A percentile compares a stretch with the other conserved stretches of the same genome.
These are phyloP conservation scores for Petasospora rhodanensis DNA, from an alignment of 1,139 yeast genomes.

Conservation along the genomic window DNA sequence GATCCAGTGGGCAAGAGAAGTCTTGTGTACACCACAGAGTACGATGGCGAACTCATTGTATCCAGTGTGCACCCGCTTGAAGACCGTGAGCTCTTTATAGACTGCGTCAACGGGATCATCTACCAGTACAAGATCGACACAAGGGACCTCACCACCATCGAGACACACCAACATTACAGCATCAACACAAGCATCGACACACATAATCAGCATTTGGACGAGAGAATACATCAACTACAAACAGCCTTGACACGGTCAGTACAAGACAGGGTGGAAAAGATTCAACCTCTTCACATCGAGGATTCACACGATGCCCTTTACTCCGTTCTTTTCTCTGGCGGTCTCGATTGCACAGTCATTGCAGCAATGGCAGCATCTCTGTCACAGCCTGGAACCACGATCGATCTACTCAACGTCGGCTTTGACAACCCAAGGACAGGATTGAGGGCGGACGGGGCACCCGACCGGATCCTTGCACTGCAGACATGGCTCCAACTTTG, in stretches of 20 bases:
- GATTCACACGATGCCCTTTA: conserved; percentile 28
- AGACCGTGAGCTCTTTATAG: conserved; percentile 32
- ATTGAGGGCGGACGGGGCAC: conserved; percentile 57
- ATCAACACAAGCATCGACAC: conserved; percentile 21
- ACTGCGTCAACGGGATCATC: conserved; percentile 49
- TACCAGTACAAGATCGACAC: conserved; percentile 36
- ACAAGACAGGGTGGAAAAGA: conserved; percentile 47
- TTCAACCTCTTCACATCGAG: conserved; percentile 46
- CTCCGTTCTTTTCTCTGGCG: conserved; percentile 86
- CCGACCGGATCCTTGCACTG: conserved; percentile 73
- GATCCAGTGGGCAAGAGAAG: conserved; percentile 83
- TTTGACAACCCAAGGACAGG: conserved; percentile 87
- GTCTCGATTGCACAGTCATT: conserved; percentile 82
- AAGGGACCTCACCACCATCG: conserved; percentile 14
- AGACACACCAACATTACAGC: conserved; percentile 13
- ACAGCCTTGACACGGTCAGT: conserved; percentile 38
- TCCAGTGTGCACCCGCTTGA: conserved; percentile 44
- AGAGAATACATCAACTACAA: conserved; percentile 26
- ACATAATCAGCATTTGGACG: conserved; percentile 12
- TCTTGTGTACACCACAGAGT: conserved; percentile 42
- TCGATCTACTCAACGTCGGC: conserved; percentile 90
- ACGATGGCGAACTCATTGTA: conserved; percentile 33
- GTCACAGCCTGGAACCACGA: conserved; percentile 26
- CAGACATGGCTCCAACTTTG: conserved; percentile 54
- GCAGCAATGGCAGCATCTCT: conserved; percentile 41